Evolutionary conservation across 139 green algal genomes (phyloP).

Genomic region (Tetradesmus obliquus): DNA sequence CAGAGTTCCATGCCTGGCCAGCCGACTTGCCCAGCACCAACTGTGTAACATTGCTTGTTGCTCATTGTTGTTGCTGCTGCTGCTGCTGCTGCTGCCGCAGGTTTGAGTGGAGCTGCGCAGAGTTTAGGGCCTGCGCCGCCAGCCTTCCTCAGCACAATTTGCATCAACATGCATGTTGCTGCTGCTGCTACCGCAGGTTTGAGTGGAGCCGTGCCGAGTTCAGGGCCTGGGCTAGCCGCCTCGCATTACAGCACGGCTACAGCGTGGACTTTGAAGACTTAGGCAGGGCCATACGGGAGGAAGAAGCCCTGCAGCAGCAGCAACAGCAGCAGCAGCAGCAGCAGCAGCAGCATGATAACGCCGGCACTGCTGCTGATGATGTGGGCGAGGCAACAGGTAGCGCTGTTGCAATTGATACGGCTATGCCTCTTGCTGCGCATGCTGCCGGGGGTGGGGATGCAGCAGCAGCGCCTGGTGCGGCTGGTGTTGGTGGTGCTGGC

Average conservation of each 20-base stretch:
- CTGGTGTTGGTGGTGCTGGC: not conserved
- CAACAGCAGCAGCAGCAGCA: conserved; percentile 21
- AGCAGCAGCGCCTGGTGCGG: not conserved
- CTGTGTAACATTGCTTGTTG: no score
- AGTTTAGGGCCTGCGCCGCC: no score
- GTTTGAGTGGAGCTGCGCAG: no score
- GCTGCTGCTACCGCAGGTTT: not conserved
- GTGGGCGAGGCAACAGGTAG: not conserved
- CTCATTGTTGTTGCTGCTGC: no score
- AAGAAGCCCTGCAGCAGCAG: not conserved
- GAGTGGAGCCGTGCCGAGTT: conserved; percentile 25
- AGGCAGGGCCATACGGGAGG: conserved; percentile 23
- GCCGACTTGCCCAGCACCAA: no score
- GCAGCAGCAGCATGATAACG: not conserved
- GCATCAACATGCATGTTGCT: not conserved
- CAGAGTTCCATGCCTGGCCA: no score
- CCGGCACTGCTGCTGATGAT: not conserved
- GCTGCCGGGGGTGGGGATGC: not conserved
- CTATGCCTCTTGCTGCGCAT: not conserved
- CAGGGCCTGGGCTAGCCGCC: not conserved
- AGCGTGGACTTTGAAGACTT: conserved; percentile 25
- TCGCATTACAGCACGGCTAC: conserved; percentile 16
- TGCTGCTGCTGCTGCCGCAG: no score
- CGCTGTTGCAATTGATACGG: not conserved
- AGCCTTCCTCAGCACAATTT: no score